Evolutionary conservation across 2,329 filamentous ascomycete genomes (phyloP).

Genomic region (Spiromastix sp.): DNA sequence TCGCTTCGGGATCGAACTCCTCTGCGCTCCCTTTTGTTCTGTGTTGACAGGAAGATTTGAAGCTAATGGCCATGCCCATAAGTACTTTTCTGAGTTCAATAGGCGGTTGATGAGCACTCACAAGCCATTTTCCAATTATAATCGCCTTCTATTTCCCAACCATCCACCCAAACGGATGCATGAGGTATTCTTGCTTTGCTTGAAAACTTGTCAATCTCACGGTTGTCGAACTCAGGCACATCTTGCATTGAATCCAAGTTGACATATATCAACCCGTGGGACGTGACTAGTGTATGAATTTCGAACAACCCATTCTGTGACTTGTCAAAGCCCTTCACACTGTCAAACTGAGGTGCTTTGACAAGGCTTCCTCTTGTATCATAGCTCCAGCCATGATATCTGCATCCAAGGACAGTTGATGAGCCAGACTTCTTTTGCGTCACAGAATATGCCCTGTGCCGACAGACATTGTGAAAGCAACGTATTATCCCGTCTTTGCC

Average conservation of each 20-base stretch:
- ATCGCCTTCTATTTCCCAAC: slow-evolving; percentile 16
- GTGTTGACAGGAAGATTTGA: too few species aligned
- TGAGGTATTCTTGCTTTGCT: slow-evolving; percentile 5
- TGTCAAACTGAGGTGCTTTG: slow-evolving; percentile 51
- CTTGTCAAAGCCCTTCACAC: slow-evolving; percentile 47
- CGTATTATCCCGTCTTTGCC: slow-evolving; percentile 44
- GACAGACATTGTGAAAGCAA: slow-evolving; percentile 53
- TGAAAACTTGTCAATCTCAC: slow-evolving; percentile 11
- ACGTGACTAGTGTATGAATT: slow-evolving; percentile 17
- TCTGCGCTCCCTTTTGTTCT: too few species aligned
- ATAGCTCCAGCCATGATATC: slow-evolving; percentile 56
- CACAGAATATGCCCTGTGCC: slow-evolving; percentile 48
- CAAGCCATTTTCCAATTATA: slow-evolving; percentile 27
- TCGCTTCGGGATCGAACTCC: too few species aligned
- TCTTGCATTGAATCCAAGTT: slow-evolving; percentile 15
- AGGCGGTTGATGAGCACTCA: too few species aligned
- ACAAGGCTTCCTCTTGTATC: slow-evolving; percentile 47
- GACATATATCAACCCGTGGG: slow-evolving; percentile 19
- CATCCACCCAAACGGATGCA: slow-evolving; percentile 17
- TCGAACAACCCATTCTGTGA: slow-evolving; percentile 44
- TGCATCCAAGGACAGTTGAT: slow-evolving; percentile 45
- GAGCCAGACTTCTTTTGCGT: slow-evolving; percentile 42
- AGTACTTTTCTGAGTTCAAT: too few species aligned
- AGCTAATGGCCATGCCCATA: too few species aligned
- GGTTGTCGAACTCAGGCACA: slow-evolving; percentile 3